Evolutionary conservation across 257 asterid species (phyloP).

Genomic region (Nicotiana obtusifolia): DNA sequence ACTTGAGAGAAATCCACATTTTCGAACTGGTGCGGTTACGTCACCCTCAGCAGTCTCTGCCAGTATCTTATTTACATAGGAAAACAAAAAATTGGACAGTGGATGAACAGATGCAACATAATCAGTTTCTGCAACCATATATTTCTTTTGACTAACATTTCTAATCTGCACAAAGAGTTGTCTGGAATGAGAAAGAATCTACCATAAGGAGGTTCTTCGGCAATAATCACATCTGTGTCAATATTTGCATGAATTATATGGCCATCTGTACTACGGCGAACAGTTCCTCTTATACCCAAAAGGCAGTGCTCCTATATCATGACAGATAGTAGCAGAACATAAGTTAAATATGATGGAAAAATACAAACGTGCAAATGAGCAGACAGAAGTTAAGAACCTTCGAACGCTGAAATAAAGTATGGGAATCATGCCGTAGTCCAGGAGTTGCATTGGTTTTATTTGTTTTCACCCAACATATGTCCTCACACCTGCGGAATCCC

Average conservation of each 20-base stretch:
- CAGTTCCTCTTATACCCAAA: slow-evolving; percentile 98
- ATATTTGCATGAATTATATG: slow-evolving; percentile 99
- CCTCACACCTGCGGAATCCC: slow-evolving; percentile 99
- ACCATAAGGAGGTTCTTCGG: slow-evolving; percentile 99
- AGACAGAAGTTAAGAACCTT: slow-evolving; percentile 45
- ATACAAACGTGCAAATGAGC: slow-evolving; percentile 1
- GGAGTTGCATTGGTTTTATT: slow-evolving; percentile 91
- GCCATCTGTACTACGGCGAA: slow-evolving; percentile 97
- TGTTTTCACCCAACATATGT: slow-evolving; percentile 99
- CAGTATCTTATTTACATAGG: background rate
- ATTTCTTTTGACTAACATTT: background rate
- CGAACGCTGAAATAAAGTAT: slow-evolving; percentile 88
- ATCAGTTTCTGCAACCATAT: slow-evolving; percentile 2
- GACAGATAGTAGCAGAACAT: slow-evolving; percentile 19
- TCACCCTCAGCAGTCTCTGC: background rate
- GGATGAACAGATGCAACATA: background rate
- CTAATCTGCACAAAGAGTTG: background rate
- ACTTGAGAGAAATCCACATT: background rate
- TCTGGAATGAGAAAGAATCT: slow-evolving; percentile 15
- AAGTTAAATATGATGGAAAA: slow-evolving; percentile 9
- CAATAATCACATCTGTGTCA: slow-evolving; percentile 97
- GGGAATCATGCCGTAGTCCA: slow-evolving; percentile 96
- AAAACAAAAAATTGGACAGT: background rate
- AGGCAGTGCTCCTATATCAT: slow-evolving; percentile 83
- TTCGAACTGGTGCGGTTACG: background rate